A percentile compares a stretch with the other conserved stretches of the same genome.
Evolutionary conservation across 768 basidiomycete genomes (phyloP).

Genomic region (Calocybe cyanea): DNA sequence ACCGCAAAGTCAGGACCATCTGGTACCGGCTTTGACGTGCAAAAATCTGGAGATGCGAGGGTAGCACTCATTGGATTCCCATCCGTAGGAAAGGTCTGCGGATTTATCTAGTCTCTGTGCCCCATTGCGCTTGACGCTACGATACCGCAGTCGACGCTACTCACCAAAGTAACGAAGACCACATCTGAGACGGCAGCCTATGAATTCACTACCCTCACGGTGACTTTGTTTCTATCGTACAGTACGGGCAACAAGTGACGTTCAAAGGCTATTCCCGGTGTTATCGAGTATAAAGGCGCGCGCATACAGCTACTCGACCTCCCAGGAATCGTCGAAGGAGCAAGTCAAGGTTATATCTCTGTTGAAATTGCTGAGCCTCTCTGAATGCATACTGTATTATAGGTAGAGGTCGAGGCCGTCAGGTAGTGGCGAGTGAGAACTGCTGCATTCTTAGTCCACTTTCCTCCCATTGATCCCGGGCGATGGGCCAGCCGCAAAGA

Average conservation of each 20-base stretch:
- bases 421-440: conserved; percentile 85
- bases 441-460: conserved; percentile 1
- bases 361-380: background rate
- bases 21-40: conserved; percentile 87
- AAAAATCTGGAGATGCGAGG: conserved; percentile 78
- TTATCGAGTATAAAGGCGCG: conserved; percentile 90
- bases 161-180: conserved; percentile 91
- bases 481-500: conserved; percentile 61
- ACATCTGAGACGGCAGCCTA: conserved; percentile 87
- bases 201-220: conserved; percentile 92
- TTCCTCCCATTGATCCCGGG: background rate
- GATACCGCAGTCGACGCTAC: conserved; percentile 70
- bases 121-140: background rate
- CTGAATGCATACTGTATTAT: background rate
- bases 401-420: conserved; percentile 89
- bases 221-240: conserved; percentile 25
- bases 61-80: conserved; percentile 95
- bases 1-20: conserved; percentile 74
- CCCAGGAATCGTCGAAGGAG: conserved; percentile 94
- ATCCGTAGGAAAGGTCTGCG: conserved; percentile 79
- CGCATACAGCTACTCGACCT: conserved; percentile 93
- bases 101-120: background rate
- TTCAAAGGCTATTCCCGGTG: conserved; percentile 88
- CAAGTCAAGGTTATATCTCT: conserved; percentile 56
- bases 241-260: conserved; percentile 7